A percentile compares a stretch with the other conserved stretches of the same genome.
These are phyloP conservation scores for Penicillium bialowiezense DNA, from an alignment of 495 filamentous ascomycete genomes.

Conservation along the genomic window DNA sequence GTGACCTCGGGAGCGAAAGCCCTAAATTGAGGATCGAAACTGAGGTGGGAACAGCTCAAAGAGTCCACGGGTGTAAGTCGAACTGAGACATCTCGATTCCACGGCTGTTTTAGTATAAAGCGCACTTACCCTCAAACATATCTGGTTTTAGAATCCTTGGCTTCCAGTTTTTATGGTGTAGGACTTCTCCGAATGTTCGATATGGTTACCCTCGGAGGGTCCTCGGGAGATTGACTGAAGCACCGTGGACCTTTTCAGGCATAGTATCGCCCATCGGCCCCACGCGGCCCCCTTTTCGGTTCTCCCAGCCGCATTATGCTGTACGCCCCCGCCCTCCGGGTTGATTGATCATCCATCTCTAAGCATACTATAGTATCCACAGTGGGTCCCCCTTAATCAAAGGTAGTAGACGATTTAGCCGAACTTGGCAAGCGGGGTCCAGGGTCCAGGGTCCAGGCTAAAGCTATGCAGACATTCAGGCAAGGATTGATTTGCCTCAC, in stretches of 20 bases:
- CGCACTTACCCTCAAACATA: not conserved
- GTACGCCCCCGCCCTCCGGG: no score
- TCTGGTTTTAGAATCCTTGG: not conserved
- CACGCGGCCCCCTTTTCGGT: no score
- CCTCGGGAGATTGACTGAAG: not conserved
- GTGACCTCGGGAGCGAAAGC: no score
- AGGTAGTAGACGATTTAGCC: no score
- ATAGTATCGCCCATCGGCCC: no score
- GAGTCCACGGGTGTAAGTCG: not conserved
- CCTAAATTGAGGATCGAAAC: not conserved
- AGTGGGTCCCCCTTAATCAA: not conserved
- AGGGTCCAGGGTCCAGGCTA: not conserved
- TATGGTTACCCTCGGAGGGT: not conserved
- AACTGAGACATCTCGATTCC: not conserved
- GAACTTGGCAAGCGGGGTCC: no score
- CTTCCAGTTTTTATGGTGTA: no score
- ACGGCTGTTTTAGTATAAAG: slow-evolving; percentile 7
- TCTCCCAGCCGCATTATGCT: no score
- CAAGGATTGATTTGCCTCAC: not conserved
- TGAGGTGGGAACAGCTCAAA: not conserved
- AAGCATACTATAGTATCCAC: no score
- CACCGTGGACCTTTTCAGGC: no score
- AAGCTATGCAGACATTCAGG: slow-evolving; percentile 6
- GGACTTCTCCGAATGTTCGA: no score
- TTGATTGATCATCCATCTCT: no score